A percentile compares a stretch with the other conserved stretches of the same genome.
Evolutionary conservation across 2,329 filamentous ascomycete species (phyloP).

Genomic region (Fusarium oligoseptatum): DNA sequence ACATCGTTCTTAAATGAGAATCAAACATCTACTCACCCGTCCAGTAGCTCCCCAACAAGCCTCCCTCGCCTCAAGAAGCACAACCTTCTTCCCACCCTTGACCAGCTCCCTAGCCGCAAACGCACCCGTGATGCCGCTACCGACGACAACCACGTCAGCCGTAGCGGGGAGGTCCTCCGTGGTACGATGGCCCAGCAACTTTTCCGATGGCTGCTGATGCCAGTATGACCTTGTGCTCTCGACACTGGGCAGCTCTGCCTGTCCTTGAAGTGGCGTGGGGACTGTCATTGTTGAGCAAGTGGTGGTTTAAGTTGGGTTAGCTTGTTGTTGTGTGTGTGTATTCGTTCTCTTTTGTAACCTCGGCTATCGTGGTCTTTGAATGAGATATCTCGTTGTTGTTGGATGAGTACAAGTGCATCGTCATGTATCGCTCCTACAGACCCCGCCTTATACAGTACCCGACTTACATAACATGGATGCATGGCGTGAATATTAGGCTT

Average conservation of each 20-base stretch:
- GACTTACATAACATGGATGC: neutral
- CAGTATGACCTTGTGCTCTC: constrained; percentile 78
- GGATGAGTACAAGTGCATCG: neutral
- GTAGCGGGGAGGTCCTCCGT: constrained; percentile 72
- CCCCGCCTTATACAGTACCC: neutral
- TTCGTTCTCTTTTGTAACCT: neutral
- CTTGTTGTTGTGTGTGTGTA: neutral
- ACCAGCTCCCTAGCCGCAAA: constrained; percentile 76
- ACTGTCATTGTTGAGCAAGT: constrained; percentile 49
- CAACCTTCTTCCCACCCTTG: constrained; percentile 65
- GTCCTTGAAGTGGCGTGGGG: constrained; percentile 48
- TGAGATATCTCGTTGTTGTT: neutral
- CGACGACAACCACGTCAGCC: constrained; percentile 79
- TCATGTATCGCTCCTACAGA: neutral
- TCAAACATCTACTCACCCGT: constrained; percentile 65
- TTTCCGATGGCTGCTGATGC: constrained; percentile 75
- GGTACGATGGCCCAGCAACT: constrained; percentile 76
- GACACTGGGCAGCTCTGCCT: constrained; percentile 70
- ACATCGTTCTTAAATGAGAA: neutral
- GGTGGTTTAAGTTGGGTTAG: neutral
- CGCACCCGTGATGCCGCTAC: constrained; percentile 82
- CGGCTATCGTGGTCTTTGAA: neutral
- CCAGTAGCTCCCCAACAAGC: constrained; percentile 88
- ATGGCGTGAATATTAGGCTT: neutral
- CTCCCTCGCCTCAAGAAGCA: constrained; percentile 83